Conservation (phyloP, 257 asterid genomes). For the Nemophila menziesii region DNA sequence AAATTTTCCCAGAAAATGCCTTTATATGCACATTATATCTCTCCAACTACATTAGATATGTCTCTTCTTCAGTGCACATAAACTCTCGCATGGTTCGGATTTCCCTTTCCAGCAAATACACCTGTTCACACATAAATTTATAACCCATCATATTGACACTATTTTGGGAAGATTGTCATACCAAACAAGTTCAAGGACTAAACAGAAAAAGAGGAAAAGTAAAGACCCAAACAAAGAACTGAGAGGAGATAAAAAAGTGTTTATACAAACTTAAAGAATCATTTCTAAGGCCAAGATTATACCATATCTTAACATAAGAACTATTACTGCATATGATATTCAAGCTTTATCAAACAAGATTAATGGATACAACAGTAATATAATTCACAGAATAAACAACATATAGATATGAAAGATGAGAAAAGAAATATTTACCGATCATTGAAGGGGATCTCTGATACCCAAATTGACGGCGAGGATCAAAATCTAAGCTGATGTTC, state of each 20-base stretch:
- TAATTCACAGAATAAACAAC: conserved; percentile 3
- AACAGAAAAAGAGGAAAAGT: not conserved
- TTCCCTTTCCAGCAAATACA: conserved; percentile 28
- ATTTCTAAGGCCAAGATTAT: not conserved
- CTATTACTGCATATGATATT: not conserved
- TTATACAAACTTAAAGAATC: not conserved
- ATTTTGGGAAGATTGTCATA: conserved; percentile 10
- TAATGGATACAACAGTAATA: not conserved
- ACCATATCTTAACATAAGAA: not conserved
- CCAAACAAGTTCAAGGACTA: not conserved
- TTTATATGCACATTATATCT: not conserved
- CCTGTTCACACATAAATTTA: conserved; percentile 24
- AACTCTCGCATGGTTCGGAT: conserved; percentile 20
- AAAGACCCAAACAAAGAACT: not conserved
- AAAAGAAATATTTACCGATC: conserved; percentile 26
- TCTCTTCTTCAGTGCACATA: conserved; percentile 24
- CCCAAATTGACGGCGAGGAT: conserved; percentile 39
- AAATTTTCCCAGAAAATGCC: not conserved
- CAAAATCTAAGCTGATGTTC: conserved; percentile 22
- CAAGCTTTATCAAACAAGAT: not conserved
- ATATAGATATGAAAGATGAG: not conserved
- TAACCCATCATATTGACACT: conserved; percentile 34
- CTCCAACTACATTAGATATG: not conserved
- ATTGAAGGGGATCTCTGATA: conserved; percentile 18
- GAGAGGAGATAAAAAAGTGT: not conserved